Conservation (phyloP, 2,329 filamentous ascomycete species). For the Drechslerella dactyloides region DNA sequence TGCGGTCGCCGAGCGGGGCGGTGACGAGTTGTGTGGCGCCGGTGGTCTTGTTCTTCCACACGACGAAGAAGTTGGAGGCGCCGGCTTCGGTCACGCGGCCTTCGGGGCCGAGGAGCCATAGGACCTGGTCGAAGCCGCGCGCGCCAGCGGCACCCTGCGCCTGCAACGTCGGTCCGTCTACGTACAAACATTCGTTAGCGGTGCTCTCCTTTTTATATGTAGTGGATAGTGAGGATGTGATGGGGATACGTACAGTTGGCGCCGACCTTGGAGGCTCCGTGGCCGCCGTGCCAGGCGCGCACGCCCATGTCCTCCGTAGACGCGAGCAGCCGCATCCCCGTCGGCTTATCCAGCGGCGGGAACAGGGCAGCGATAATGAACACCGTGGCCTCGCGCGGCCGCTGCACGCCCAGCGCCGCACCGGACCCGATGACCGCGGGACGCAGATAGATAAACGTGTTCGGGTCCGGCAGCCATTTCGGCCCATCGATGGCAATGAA, state of each 20-base stretch:
- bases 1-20: constrained; percentile 78
- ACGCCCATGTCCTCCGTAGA: constrained; percentile 76
- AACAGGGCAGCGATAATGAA: constrained; percentile 72
- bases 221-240: background rate
- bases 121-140: constrained; percentile 81
- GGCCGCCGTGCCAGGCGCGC: constrained; percentile 90
- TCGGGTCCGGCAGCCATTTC: constrained; percentile 79
- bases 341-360: constrained; percentile 56
- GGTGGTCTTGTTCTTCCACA: constrained; percentile 71
- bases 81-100: constrained; percentile 86
- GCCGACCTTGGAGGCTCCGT: constrained; percentile 83
- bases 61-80: constrained; percentile 87
- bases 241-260: constrained; percentile 72
- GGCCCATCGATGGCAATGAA: constrained; percentile 75
- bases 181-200: constrained; percentile 8
- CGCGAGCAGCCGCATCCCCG: constrained; percentile 67
- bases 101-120: constrained; percentile 87
- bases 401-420: constrained; percentile 77
- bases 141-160: constrained; percentile 76
- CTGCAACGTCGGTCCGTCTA: constrained; percentile 73
- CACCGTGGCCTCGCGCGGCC: constrained; percentile 82
- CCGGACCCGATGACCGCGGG: constrained; percentile 87
- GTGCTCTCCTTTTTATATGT: constrained; percentile 6
- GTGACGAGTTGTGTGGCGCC: constrained; percentile 76
- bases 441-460: constrained; percentile 80